phyloP scores from a whole-genome alignment of 257 asterid genomes.

The Handroanthus guayacan region DNA sequence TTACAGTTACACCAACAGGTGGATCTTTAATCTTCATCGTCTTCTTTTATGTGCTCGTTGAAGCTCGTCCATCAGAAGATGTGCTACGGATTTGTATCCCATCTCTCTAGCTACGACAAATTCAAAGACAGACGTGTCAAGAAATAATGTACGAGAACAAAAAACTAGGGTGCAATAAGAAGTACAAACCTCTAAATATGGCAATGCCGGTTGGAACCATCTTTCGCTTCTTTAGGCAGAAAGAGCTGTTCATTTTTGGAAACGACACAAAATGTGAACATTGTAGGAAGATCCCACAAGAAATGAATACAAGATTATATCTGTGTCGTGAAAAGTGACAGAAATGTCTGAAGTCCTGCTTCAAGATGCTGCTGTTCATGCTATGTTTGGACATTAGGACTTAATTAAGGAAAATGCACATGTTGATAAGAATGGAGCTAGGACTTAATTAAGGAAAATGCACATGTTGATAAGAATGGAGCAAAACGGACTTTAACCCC shows the following conservation, averaged over 20 bases:
- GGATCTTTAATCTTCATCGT: slow-evolving; percentile 5
- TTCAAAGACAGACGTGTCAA: neutral
- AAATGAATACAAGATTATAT: neutral
- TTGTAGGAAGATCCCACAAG: slow-evolving; percentile 11
- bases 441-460: too few relatives aligned
- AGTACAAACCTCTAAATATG: slow-evolving; percentile 67
- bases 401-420: too few relatives aligned
- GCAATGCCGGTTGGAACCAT: slow-evolving; percentile 88
- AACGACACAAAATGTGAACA: slow-evolving; percentile 11
- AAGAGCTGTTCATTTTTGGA: slow-evolving; percentile 58
- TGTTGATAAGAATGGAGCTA: too few relatives aligned
- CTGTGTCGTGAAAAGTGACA: too few relatives aligned
- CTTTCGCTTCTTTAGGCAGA: slow-evolving; percentile 74
- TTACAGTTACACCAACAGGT: too few relatives aligned
- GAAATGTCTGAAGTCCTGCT: too few relatives aligned
- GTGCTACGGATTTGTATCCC: slow-evolving; percentile 94
- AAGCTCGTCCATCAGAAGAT: slow-evolving; percentile 74
- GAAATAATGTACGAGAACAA: neutral
- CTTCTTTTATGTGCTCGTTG: slow-evolving; percentile 43
- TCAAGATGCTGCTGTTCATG: too few relatives aligned
- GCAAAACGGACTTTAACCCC: too few relatives aligned
- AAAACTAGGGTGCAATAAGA: neutral
- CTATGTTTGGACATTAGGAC: too few relatives aligned
- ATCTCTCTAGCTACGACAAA: slow-evolving; percentile 60
- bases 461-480: too few relatives aligned